Percentiles rank a stretch among this genome's conserved stretches.
Conservation (phyloP, 768 basidiomycete species). For the Butyriboletus loyo region DNA sequence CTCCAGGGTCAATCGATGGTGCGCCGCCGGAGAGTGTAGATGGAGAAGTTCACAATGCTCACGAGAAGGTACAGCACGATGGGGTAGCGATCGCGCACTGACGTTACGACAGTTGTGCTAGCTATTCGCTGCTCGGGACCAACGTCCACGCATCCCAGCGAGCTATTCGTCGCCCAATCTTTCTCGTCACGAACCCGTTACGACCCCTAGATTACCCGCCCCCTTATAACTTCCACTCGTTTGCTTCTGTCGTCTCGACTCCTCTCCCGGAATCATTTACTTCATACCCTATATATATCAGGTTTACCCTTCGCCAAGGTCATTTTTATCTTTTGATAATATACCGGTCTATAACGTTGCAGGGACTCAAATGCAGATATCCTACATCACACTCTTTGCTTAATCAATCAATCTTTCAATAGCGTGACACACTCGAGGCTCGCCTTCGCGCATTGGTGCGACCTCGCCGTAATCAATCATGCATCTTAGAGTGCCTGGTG, state of each 20-base stretch:
- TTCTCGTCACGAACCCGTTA: not conserved
- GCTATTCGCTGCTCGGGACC: not conserved
- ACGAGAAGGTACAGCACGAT: constrained; percentile 20
- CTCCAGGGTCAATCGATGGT: constrained; percentile 32
- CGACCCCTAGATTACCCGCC: not conserved
- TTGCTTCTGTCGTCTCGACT: not conserved
- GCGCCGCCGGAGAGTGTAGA: constrained; percentile 15
- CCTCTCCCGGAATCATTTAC: not conserved
- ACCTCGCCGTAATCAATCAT: too few relatives aligned
- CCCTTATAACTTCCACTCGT: constrained; percentile 15
- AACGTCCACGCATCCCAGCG: not conserved
- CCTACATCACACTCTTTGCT: constrained; percentile 9
- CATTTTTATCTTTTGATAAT: not conserved
- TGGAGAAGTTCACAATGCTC: constrained; percentile 11
- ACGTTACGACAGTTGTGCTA: not conserved
- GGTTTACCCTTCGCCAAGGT: not conserved
- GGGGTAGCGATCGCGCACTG: constrained; percentile 21
- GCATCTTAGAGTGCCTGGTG: not conserved
- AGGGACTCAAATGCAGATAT: not conserved
- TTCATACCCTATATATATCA: constrained; percentile 10
- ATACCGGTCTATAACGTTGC: not conserved
- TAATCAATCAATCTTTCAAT: not conserved
- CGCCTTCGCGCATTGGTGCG: not conserved
- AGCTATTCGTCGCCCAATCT: not conserved
- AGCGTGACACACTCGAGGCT: not conserved